Evolutionary conservation across 257 asterid genomes (phyloP), one percentile per base, ranked within the genome.

Genomic region (Ilex asprella): DNA sequence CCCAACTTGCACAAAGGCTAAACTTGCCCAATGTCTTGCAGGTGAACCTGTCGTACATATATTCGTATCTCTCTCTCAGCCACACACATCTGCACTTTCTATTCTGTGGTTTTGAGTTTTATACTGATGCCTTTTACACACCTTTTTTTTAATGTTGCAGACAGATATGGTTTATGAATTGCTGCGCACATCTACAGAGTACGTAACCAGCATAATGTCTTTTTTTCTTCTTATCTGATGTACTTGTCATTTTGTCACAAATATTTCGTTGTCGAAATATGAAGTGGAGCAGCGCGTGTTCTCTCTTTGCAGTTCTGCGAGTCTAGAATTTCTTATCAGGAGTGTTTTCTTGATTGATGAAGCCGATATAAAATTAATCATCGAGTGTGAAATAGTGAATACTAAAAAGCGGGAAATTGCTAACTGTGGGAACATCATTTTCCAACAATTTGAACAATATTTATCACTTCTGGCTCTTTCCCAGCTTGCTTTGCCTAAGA

Each of bases 161-260:
- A 93, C 99, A 15, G 94, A 85, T 73, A 93, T 89, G 96, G 99
- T 93, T 82, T 93, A 93, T 76, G 99, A 93, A 76, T 80, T 93
- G 69, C 85, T 89, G 57, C 93, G 97, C 65, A 89, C 99, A 11
- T 91, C 99, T 66, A 93, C 99, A 64, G 99, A 93, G 99, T 93
- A 89, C 44, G 95, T 58, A 72, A 62, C 67, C 66, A 16, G 69
- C 65, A 14, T 27, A 68, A 27, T 32, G 65, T 47, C 64, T n/a
- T 67, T 63, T 29, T n/a, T 49, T 55, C 65, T 16, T 62, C 5
- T 67, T 31, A n/a, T 12, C 31, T 63, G 60, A 49, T 68, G 50
- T 31, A 51, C 56, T 59, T 69, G 14, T 32, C 49, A 31, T 67
- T 59, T 30, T 55, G 47, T 58, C 13, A 61, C 43, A 1, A 61